phyloP scores from a whole-genome alignment of 257 asterid species.

The Anisodus acutangulus region DNA sequence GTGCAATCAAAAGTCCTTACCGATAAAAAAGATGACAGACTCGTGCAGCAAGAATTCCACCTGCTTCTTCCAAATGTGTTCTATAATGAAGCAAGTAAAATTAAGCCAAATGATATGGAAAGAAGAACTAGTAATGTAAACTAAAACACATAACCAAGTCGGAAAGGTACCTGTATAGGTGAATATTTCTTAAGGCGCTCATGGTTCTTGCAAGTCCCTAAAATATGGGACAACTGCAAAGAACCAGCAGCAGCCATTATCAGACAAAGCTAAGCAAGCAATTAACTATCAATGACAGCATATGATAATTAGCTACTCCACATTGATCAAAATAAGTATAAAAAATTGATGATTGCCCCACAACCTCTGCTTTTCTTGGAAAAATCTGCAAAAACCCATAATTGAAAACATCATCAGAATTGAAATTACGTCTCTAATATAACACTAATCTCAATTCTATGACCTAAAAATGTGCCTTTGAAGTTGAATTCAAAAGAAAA shows the following conservation, averaged over 20 bases:
- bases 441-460: not conserved
- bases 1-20: constrained; percentile 43
- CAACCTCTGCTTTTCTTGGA: constrained; percentile 35
- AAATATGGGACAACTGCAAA: constrained; percentile 67
- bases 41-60: constrained; percentile 42
- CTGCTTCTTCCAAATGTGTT: constrained; percentile 47
- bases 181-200: constrained; percentile 43
- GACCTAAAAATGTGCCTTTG: not conserved
- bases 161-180: constrained; percentile 23
- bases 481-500: too few species aligned
- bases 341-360: constrained; percentile 34
- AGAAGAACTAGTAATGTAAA: not conserved
- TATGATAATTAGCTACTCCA: not conserved
- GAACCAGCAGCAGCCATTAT: constrained; percentile 67
- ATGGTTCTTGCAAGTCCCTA: constrained; percentile 67
- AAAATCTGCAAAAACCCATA: constrained; percentile 25
- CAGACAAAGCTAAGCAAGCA: constrained; percentile 30
- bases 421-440: not conserved
- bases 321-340: not conserved
- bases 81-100: constrained; percentile 46
- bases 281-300: constrained; percentile 30
- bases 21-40: constrained; percentile 52
- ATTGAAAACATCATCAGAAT: constrained; percentile 18
- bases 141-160: constrained; percentile 41
- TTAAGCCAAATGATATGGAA: constrained; percentile 3